A percentile compares a stretch with the other conserved stretches of the same genome.
phyloP scores from a whole-genome alignment of 2,329 filamentous ascomycete genomes.

The Saccharata proteae region DNA sequence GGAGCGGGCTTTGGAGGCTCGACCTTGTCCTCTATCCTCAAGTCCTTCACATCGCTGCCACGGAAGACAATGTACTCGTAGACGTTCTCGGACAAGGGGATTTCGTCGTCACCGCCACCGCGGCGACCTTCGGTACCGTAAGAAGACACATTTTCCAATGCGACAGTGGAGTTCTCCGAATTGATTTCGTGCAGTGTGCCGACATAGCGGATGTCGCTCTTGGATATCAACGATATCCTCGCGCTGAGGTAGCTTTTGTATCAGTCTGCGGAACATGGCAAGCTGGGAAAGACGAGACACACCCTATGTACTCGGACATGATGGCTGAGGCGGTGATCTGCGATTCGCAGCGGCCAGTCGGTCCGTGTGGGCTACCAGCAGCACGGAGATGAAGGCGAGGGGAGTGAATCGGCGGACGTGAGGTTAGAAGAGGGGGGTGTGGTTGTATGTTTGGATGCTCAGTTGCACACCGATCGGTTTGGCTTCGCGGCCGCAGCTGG shows the following conservation, averaged over 20 bases:
- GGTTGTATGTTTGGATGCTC: too few species aligned
- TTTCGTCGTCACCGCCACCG: conserved; percentile 66
- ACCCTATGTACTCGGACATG: conserved; percentile 54
- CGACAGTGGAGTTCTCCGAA: conserved; percentile 91
- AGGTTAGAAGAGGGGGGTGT: conserved; percentile 11
- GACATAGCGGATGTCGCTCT: conserved; percentile 97
- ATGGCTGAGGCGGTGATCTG: too few species aligned
- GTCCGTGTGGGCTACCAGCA: conserved; percentile 8
- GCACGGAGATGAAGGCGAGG: conserved; percentile 2
- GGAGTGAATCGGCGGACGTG: too few species aligned
- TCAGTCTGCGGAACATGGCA: conserved; percentile 16
- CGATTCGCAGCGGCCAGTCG: too few species aligned
- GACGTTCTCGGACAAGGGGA: conserved; percentile 70
- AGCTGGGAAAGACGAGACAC: conserved; percentile 22
- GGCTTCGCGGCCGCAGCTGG: too few species aligned
- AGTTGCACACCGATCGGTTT: too few species aligned
- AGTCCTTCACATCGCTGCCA: conserved; percentile 95
- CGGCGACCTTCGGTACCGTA: conserved; percentile 89
- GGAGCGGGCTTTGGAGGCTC: conserved; percentile 60
- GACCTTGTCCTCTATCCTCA: conserved; percentile 79
- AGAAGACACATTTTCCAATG: conserved; percentile 89
- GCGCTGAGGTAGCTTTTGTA: conserved; percentile 44
- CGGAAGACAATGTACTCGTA: conserved; percentile 99
- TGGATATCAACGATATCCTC: conserved; percentile 91
- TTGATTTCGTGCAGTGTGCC: conserved; percentile 97